Conservation (phyloP, 148 eudicot species). For the Vaccinium darrowii region DNA sequence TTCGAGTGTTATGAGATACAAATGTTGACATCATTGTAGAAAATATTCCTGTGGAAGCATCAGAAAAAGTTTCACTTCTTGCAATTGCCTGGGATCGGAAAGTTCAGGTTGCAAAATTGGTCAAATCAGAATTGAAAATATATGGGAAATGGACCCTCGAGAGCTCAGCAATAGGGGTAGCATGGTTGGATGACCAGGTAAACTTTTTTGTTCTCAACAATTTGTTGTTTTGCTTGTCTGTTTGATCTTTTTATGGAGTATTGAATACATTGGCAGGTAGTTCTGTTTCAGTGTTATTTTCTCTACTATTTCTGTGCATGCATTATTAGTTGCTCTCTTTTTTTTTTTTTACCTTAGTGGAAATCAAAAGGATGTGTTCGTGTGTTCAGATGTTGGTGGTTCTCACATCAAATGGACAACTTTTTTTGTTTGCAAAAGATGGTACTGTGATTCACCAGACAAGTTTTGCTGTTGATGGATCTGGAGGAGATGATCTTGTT, state of each 20-base stretch:
- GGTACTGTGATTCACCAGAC: slow-evolving; percentile 89
- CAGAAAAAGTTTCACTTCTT: slow-evolving; percentile 74
- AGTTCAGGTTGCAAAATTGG: slow-evolving; percentile 84
- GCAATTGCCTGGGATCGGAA: slow-evolving; percentile 96
- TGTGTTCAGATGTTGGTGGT: slow-evolving; percentile 79
- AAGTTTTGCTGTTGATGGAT: slow-evolving; percentile 60
- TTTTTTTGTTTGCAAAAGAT: slow-evolving; percentile 79
- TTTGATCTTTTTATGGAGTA: neutral
- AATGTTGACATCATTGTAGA: slow-evolving; percentile 39
- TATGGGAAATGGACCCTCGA: slow-evolving; percentile 76
- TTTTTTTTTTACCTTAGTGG: neutral
- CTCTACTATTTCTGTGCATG: neutral
- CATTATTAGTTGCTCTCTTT: neutral
- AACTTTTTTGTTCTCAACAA: neutral
- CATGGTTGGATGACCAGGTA: slow-evolving; percentile 95
- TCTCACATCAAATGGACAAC: slow-evolving; percentile 71
- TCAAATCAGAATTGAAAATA: slow-evolving; percentile 65
- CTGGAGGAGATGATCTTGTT: slow-evolving; percentile 68
- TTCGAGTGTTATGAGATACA: slow-evolving; percentile 23
- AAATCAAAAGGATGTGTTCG: slow-evolving; percentile 1
- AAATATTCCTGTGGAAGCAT: slow-evolving; percentile 40
- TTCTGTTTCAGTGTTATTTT: neutral
- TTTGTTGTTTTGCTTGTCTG: neutral
- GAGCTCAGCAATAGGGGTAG: slow-evolving; percentile 81
- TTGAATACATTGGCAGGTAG: neutral